These are phyloP conservation scores for Leucocoprinus leucothites DNA, from an alignment of 768 basidiomycete species.

Conservation along the genomic window DNA sequence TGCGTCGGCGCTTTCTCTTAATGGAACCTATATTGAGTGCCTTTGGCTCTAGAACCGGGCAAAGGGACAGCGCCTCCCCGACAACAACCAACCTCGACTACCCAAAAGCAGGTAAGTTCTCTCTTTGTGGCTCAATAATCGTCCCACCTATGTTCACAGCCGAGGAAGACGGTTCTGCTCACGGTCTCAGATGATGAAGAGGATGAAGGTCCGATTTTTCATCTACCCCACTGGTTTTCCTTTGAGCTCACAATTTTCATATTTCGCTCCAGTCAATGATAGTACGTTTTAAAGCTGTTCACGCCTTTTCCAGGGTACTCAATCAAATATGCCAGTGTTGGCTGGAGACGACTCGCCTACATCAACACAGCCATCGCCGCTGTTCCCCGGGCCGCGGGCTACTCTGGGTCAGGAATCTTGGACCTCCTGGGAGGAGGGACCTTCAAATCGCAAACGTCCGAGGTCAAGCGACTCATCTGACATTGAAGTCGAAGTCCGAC, in stretches of 20 bases:
- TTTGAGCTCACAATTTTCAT: not conserved
- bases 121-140: not conserved
- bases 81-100: not conserved
- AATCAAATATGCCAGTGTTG: not conserved
- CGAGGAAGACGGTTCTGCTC: not conserved
- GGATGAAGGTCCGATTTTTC: conserved; percentile 1
- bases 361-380: not conserved
- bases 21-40: not conserved
- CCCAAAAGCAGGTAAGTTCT: not conserved
- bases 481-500: not conserved
- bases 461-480: conserved; percentile 2
- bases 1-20: not conserved
- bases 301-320: not conserved
- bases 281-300: not conserved
- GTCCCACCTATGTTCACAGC: not conserved
- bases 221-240: not conserved
- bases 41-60: not conserved
- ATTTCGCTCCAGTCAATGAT: not conserved
- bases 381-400: not conserved
- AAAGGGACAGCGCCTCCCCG: not conserved
- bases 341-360: not conserved
- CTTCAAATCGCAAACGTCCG: not conserved
- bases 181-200: conserved; percentile 1
- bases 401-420: not conserved
- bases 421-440: not conserved